Conservation (phyloP, 2,329 filamentous ascomycete genomes). For the Penicillium glabrum region DNA sequence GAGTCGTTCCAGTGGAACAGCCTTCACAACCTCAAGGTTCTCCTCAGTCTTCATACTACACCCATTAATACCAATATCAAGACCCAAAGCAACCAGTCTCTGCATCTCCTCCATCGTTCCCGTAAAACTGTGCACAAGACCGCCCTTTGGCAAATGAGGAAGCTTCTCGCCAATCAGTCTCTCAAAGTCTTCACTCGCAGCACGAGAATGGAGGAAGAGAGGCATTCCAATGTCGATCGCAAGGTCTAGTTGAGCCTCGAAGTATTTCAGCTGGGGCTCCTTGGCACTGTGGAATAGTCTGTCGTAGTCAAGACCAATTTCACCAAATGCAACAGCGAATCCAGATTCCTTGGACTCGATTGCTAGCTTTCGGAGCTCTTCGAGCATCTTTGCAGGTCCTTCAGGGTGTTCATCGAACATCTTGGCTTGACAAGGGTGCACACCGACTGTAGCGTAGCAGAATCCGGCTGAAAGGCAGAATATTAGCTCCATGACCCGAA, state of each 20-base stretch:
- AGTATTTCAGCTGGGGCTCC: slow-evolving; percentile 79
- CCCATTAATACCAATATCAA: slow-evolving; percentile 94
- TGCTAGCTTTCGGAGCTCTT: slow-evolving; percentile 66
- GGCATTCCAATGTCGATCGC: slow-evolving; percentile 76
- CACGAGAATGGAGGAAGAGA: slow-evolving; percentile 88
- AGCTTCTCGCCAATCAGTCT: slow-evolving; percentile 64
- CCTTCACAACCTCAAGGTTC: slow-evolving; percentile 80
- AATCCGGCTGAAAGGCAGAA: slow-evolving; percentile 59
- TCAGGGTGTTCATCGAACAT: slow-evolving; percentile 66
- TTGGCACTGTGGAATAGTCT: slow-evolving; percentile 78
- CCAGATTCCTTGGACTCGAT: slow-evolving; percentile 56
- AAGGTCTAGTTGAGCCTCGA: slow-evolving; percentile 77
- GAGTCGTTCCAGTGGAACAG: slow-evolving; percentile 73
- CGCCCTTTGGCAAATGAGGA: slow-evolving; percentile 68
- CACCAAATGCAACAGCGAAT: slow-evolving; percentile 79
- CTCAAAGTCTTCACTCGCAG: slow-evolving; percentile 83
- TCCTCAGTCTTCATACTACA: slow-evolving; percentile 94
- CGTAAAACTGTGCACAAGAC: slow-evolving; percentile 93
- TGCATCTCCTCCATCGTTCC: slow-evolving; percentile 82
- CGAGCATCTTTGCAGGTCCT: slow-evolving; percentile 45
- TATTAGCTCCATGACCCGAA: neutral
- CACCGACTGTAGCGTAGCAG: slow-evolving; percentile 87
- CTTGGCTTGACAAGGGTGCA: slow-evolving; percentile 86
- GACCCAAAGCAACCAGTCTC: slow-evolving; percentile 73
- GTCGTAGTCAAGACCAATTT: slow-evolving; percentile 96